These are phyloP conservation scores for Akanthomyces uredinophilus DNA, from an alignment of 2,329 filamentous ascomycete species.

Conservation along the genomic window DNA sequence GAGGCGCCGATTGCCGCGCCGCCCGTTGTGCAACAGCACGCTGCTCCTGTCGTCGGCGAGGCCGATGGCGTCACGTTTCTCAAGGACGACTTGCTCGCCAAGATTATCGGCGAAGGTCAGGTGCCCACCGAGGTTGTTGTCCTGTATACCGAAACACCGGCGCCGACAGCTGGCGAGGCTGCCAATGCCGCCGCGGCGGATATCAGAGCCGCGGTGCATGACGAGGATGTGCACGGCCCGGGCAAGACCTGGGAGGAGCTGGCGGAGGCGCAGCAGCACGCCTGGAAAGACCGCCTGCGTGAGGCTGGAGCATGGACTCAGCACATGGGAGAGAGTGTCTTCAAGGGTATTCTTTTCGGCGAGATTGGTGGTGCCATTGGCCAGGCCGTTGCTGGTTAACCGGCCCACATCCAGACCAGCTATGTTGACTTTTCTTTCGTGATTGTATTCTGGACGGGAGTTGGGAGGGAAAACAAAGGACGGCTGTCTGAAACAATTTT, in stretches of 20 bases:
- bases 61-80: conserved; percentile 24
- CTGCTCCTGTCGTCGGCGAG: conserved; percentile 14
- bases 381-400: conserved; percentile 39
- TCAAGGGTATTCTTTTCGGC: conserved; percentile 73
- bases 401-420: background rate
- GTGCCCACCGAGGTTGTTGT: conserved; percentile 35
- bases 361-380: conserved; percentile 62
- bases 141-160: conserved; percentile 26
- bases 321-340: conserved; percentile 68
- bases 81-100: conserved; percentile 30
- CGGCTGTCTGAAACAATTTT: too few relatives aligned
- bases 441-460: background rate
- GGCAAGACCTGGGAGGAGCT: conserved; percentile 70
- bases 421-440: background rate
- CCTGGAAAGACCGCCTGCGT: conserved; percentile 65
- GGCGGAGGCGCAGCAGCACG: conserved; percentile 52
- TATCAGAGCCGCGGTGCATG: conserved; percentile 40
- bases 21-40: conserved; percentile 16
- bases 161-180: conserved; percentile 15
- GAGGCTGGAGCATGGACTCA: conserved; percentile 75
- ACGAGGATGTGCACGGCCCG: conserved; percentile 41
- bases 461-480: background rate
- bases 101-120: conserved; percentile 32
- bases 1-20: conserved; percentile 23
- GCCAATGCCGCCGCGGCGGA: conserved; percentile 19